Conservation (phyloP, 345 rosid genomes). For the Eucalyptus paniculata region DNA sequence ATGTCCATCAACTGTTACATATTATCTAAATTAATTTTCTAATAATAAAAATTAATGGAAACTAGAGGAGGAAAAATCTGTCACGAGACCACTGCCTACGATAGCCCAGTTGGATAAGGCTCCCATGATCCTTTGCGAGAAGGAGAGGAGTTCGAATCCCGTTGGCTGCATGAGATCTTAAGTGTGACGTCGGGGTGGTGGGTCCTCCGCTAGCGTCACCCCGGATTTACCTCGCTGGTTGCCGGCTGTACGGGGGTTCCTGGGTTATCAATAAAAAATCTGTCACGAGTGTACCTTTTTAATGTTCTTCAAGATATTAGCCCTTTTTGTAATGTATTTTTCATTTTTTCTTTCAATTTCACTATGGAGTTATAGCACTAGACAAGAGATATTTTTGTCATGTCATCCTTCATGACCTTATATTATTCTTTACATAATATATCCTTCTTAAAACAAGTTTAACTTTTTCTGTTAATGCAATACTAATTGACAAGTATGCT, state of each 20-base stretch:
- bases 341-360: neutral
- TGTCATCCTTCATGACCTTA: neutral
- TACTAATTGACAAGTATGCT: neutral
- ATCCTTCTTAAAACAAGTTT: neutral
- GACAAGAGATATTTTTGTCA: neutral
- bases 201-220: fast-evolving
- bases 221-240: fast-evolving
- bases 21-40: too few relatives aligned
- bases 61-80: fast-evolving
- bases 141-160: too few relatives aligned
- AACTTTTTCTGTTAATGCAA: neutral
- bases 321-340: neutral
- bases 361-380: neutral
- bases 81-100: fast-evolving
- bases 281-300: fast-evolving
- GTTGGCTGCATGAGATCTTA: too few relatives aligned
- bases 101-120: too few relatives aligned
- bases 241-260: too few relatives aligned
- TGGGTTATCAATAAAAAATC: too few relatives aligned
- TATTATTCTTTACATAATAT: neutral
- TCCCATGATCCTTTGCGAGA: too few relatives aligned
- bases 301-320: fast-evolving
- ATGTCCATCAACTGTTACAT: fast-evolving
- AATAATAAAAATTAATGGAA: too few relatives aligned
- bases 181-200: too few relatives aligned